Base-by-base conservation (phyloP, 164 flowering plant species). In the Cinnamomum chago region DNA sequence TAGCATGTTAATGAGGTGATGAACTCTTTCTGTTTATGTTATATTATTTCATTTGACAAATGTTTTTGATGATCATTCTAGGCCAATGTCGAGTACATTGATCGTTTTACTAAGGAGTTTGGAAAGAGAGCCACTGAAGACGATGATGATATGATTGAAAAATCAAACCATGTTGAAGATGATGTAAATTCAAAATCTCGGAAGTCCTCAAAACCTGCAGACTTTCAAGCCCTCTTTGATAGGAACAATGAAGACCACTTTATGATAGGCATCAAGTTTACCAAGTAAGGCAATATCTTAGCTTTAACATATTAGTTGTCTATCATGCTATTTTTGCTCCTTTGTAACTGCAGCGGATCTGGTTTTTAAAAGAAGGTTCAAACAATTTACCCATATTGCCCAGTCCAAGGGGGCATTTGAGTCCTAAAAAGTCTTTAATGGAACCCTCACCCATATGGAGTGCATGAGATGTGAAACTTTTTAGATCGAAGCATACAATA, bases 211-310 rank as follows among this genome's bases (percentile, higher is more conserved):
- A 95, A 93, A 82, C 98, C 99, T 74, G 73, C 87, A 23, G 99
- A 95, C 79, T 85, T 75, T 75, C 77, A 88, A 78, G 81, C 85
- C 64, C 93, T 93, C 76, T 90, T 95, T 85, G 88, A 87, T 77
- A 91, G 89, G 67, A 89, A 92, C 76, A 83, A 81, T 74, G 83
- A 88, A 65, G 98, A 95, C 79, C 83, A 86, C 78, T 95, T 95
- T 67, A 86, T 90, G 93, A 78, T 95, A 33, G 99, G 99, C 71
- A 86, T 95, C 50, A 93, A 95, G 76, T 89, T 86, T 84, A 90
- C 95, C 4, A 89, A 86, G 98, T 92, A 81, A 72, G 22, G n/a
- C 6, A 30, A 27, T 50, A 28, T 52, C 55, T 47, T 6, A 14
- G 4, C 51, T 50, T 24, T 24, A 69, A 33, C 14, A 47, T 11